Conservation (phyloP, 495 filamentous ascomycete species). For the Elasticomyces elasticus region DNA sequence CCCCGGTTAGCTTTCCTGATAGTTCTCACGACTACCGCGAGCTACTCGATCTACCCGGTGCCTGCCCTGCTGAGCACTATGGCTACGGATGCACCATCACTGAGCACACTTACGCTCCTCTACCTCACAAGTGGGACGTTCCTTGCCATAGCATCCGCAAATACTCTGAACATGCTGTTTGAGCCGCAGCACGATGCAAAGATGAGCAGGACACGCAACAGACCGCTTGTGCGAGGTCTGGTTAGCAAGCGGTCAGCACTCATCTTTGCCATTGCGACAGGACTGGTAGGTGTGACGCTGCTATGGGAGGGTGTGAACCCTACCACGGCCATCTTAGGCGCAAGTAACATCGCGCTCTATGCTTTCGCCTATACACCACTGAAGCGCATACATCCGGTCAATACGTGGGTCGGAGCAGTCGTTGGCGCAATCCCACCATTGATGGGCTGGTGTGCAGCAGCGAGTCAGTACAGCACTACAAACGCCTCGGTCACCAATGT, state of each 20-base stretch:
- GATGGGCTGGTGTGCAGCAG: slow-evolving; percentile 96
- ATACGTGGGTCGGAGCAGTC: slow-evolving; percentile 91
- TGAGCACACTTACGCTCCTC: slow-evolving; percentile 79
- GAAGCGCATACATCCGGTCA: slow-evolving; percentile 76
- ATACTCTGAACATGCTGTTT: slow-evolving; percentile 93
- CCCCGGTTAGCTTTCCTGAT: slow-evolving; percentile 87
- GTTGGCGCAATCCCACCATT: slow-evolving; percentile 89
- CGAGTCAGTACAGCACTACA: slow-evolving; percentile 72
- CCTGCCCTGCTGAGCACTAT: slow-evolving; percentile 62
- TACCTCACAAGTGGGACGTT: slow-evolving; percentile 88
- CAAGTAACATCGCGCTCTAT: slow-evolving; percentile 76
- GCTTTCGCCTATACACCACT: slow-evolving; percentile 86
- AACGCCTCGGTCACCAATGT: slow-evolving; percentile 37
- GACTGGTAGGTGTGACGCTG: slow-evolving; percentile 51
- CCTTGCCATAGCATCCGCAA: slow-evolving; percentile 75
- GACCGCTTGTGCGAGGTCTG: slow-evolving; percentile 77
- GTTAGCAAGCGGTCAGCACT: slow-evolving; percentile 66
- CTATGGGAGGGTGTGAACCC: slow-evolving; percentile 90
- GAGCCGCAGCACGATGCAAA: slow-evolving; percentile 82
- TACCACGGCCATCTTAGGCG: slow-evolving; percentile 77
- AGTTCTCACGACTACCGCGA: slow-evolving; percentile 79
- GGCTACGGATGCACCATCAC: slow-evolving; percentile 64
- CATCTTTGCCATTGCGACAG: slow-evolving; percentile 65
- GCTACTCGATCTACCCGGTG: slow-evolving; percentile 88
- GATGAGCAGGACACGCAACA: slow-evolving; percentile 83